These are phyloP conservation scores for Nicotiana attenuata DNA, from an alignment of 257 asterid species.

Conservation along the genomic window DNA sequence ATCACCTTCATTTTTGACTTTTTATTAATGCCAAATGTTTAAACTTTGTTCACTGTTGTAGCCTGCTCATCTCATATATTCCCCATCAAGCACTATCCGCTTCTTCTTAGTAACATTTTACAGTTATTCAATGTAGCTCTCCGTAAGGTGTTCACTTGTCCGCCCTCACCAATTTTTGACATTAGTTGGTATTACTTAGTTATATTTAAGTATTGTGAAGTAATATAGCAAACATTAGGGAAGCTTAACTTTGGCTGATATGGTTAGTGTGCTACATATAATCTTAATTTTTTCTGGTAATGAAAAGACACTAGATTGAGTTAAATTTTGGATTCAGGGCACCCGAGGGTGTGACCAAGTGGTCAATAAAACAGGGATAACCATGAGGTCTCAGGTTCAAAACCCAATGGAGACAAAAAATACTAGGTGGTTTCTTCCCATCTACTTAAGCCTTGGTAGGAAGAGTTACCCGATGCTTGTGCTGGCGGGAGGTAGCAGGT, in stretches of 20 bases:
- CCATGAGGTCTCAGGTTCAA: no score
- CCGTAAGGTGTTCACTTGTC: background rate
- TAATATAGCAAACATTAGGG: background rate
- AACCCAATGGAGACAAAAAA: no score
- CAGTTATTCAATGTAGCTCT: background rate
- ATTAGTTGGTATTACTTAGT: background rate
- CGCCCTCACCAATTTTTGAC: background rate
- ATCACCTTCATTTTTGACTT: background rate
- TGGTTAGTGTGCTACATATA: background rate
- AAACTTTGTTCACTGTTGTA: background rate
- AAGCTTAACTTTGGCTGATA: background rate
- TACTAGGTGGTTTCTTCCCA: no score
- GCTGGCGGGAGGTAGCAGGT: no score
- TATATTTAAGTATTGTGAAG: background rate
- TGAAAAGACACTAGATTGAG: background rate
- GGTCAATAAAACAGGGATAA: no score
- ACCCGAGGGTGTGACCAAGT: no score
- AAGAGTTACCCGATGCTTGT: no score
- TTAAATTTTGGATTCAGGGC: background rate
- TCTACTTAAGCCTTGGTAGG: no score
- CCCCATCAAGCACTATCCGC: background rate
- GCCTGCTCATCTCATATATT: background rate
- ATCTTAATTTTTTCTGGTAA: background rate
- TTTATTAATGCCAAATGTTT: background rate
- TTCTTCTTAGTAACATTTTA: no score